Evolutionary conservation across 2,329 filamentous ascomycete species (phyloP).

Genomic region (Neonectria coccinea): DNA sequence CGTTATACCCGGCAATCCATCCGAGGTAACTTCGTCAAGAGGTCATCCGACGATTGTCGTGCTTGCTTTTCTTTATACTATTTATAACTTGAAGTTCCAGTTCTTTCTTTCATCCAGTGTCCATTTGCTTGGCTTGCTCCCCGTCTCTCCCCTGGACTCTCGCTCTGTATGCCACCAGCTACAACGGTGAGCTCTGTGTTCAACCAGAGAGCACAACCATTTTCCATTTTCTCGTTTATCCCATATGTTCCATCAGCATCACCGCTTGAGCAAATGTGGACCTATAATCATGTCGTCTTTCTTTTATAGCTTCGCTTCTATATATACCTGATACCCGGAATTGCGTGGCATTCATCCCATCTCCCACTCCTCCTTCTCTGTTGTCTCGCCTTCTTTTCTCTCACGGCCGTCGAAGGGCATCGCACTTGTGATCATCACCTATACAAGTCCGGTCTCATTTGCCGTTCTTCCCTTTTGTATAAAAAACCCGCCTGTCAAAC

Average conservation of each 20-base stretch:
- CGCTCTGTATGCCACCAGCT: too few relatives aligned
- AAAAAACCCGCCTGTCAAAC: conserved; percentile 21
- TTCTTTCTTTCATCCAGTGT: background rate
- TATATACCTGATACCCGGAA: conserved; percentile 36
- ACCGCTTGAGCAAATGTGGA: background rate
- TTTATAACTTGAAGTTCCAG: background rate
- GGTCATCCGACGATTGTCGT: background rate
- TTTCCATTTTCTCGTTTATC: background rate
- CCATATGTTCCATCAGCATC: background rate
- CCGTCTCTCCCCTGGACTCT: background rate
- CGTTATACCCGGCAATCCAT: background rate
- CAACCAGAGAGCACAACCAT: background rate
- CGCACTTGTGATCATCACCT: conserved; percentile 35
- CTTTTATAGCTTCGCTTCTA: conserved; percentile 37
- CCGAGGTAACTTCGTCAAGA: background rate
- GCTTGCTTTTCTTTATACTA: background rate
- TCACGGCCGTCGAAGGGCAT: conserved; percentile 29
- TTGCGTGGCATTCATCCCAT: conserved; percentile 37
- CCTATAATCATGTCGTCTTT: conserved; percentile 28
- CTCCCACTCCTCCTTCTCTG: conserved; percentile 29
- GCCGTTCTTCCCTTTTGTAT: conserved; percentile 18
- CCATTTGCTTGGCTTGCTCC: background rate
- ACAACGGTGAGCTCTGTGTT: background rate
- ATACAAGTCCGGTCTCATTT: conserved; percentile 34
- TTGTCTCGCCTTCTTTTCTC: conserved; percentile 16